Conservation (phyloP, 495 filamentous ascomycete genomes). For the Podospora tetraspora region DNA sequence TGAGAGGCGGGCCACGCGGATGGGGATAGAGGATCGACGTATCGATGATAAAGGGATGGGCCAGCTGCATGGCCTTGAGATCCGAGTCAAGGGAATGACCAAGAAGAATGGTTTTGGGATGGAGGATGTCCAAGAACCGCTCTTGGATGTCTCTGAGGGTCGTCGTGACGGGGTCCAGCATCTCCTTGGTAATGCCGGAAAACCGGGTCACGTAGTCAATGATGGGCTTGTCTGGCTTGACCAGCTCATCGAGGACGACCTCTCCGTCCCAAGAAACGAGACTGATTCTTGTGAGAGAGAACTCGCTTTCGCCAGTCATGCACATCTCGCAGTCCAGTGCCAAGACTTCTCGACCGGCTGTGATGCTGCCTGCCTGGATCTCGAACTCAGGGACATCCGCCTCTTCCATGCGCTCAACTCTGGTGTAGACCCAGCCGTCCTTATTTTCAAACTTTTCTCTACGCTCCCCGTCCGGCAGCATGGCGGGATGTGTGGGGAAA, state of each 20-base stretch:
- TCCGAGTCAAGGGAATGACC: constrained; percentile 93
- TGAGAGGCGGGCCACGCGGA: constrained; percentile 40
- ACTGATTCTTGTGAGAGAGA: constrained; percentile 82
- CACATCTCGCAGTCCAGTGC: constrained; percentile 98
- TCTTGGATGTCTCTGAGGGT: constrained; percentile 78
- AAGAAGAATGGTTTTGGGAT: constrained; percentile 71
- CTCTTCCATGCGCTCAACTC: constrained; percentile 60
- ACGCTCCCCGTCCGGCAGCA: constrained; percentile 43
- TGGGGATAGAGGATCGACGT: constrained; percentile 77
- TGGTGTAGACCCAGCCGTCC: constrained; percentile 79
- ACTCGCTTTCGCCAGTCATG: constrained; percentile 65
- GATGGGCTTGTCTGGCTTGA: constrained; percentile 81
- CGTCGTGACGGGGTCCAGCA: constrained; percentile 75
- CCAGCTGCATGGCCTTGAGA: constrained; percentile 71
- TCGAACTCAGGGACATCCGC: constrained; percentile 60
- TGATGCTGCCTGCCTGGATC: constrained; percentile 74
- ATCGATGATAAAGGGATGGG: constrained; percentile 90
- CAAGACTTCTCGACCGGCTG: constrained; percentile 73
- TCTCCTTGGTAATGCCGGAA: constrained; percentile 84
- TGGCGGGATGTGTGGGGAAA: constrained; percentile 73
- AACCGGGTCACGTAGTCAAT: constrained; percentile 83
- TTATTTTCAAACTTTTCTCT: constrained; percentile 41
- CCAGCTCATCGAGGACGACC: constrained; percentile 78
- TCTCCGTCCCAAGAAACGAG: constrained; percentile 80
- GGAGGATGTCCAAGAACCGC: constrained; percentile 65